Evolutionary conservation across 2,329 filamentous ascomycete genomes (phyloP).

Genomic region (Thielaviopsis musarum): DNA sequence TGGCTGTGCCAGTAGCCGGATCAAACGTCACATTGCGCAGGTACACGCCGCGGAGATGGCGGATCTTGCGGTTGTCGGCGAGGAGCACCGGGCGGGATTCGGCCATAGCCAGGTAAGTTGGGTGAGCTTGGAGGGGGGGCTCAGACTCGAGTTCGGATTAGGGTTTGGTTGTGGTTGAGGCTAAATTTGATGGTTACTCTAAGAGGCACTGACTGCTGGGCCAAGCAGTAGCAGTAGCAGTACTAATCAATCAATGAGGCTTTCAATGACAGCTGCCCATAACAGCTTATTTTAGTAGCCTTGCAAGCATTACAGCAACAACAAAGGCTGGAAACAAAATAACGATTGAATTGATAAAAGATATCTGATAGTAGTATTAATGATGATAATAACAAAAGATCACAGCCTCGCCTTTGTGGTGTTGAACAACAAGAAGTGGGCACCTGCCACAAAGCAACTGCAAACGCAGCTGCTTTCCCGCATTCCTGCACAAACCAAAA

Average conservation of each 20-base stretch:
- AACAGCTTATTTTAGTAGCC: neutral
- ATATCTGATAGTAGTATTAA: neutral
- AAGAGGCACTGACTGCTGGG: no score
- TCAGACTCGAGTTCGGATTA: neutral
- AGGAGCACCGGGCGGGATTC: constrained; percentile 33
- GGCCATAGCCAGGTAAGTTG: constrained; percentile 4
- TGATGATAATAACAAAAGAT: no score
- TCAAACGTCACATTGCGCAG: constrained; percentile 68
- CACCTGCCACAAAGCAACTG: no score
- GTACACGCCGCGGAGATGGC: constrained; percentile 75
- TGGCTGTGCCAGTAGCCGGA: constrained; percentile 36
- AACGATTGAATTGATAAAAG: neutral
- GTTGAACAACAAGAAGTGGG: no score
- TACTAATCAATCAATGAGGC: neutral
- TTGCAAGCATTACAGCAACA: neutral
- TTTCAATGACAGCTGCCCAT: neutral
- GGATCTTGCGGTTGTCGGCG: constrained; percentile 68
- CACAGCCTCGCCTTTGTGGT: no score
- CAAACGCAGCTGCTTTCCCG: no score
- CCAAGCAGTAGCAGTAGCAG: neutral
- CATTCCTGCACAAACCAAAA: no score
- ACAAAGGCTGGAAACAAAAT: neutral
- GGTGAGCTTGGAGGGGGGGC: neutral
- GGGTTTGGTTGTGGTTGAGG: no score
- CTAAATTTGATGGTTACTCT: no score